Base-by-base conservation (phyloP, 371 early-diverging fungal species). In the Mortierella sp. region DNA sequence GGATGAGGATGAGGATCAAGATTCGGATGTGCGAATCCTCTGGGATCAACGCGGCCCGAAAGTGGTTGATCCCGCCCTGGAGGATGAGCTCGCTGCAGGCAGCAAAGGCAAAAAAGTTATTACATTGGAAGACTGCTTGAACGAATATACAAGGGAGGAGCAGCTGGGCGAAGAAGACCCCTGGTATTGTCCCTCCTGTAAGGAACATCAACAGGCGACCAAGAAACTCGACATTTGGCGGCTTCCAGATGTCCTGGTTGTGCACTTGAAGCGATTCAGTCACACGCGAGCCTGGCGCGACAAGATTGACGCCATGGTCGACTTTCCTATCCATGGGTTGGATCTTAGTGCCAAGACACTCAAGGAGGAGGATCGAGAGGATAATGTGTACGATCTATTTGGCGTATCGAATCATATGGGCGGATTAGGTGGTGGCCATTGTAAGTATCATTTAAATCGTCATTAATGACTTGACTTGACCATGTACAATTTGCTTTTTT, bases 361-460 rank as follows among this genome's bases (percentile, higher is more conserved):
- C 39, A 66, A 57, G 55, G 78, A 35, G 62, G 76, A 65, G 58
- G 72, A 84, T 10, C 75, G 84, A 12, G 78, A 87, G 16, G 66
- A 77, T 8, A 78, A 87, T 5, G 86, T 95, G 1, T 97, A 97
- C 76, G 97, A 97, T 70, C 84, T 97, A 45, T 94, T 90, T 84
- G 96, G 93, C 0, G 94, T 97, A 9, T 95, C 94, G 62, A 97
- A 97, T 75, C 97, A 97, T 75, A 95, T 88, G 87, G 97, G 97
- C 43, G 96, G 96, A 10, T 79, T 96, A 57, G 97, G 97, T 55
- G 97, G 97, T 55, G 98, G 98, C 37, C 98, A 97, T 75, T 97
- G 93, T 92, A 90, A 88, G 91, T 86, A 26, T 28, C n/a, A 22
- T 54, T 35, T 35, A 35, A 35, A 35, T 35, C 6, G 35, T 35